Conservation (phyloP, 1,284 basidiomycete species). For the Phylloporus sp. region DNA sequence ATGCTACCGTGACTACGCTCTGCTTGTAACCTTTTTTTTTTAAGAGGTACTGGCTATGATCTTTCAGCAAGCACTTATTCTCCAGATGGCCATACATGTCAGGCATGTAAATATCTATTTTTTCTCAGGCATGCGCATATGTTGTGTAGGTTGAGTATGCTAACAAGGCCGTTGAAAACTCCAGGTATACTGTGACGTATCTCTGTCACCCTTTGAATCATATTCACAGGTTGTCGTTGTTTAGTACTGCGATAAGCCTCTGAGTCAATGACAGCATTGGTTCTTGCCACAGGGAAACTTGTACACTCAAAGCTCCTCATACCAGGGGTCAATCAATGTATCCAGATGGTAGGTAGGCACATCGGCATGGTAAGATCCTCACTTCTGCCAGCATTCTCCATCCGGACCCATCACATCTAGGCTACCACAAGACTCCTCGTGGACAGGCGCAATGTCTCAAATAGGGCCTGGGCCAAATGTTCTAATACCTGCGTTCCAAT, state of each 20-base stretch:
- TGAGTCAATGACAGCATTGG: slow-evolving; percentile 92
- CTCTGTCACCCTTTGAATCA: not conserved
- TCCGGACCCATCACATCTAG: slow-evolving; percentile 42
- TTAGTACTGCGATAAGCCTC: slow-evolving; percentile 88
- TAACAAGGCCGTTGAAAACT: slow-evolving; percentile 97
- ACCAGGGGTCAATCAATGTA: slow-evolving; percentile 90
- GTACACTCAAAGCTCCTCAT: slow-evolving; percentile 98
- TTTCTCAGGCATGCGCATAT: slow-evolving; percentile 12
- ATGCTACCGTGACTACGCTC: slow-evolving; percentile 78
- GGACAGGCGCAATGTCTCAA: slow-evolving; percentile 90
- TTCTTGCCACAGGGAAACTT: slow-evolving; percentile 96
- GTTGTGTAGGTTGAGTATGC: slow-evolving; percentile 94
- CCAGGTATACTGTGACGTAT: slow-evolving; percentile 73
- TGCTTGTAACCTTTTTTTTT: no score
- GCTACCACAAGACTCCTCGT: slow-evolving; percentile 94
- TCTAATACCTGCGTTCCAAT: slow-evolving; percentile 78
- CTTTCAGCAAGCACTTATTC: slow-evolving; percentile 98
- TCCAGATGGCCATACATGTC: slow-evolving; percentile 97
- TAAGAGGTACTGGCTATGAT: slow-evolving; percentile 99
- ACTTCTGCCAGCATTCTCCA: not conserved
- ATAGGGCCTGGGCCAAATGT: slow-evolving; percentile 87
- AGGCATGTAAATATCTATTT: slow-evolving; percentile 52
- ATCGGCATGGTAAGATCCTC: slow-evolving; percentile 76
- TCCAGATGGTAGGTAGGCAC: slow-evolving; percentile 92
- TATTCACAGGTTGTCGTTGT: not conserved